Conservation (phyloP, 352 stramenopile genomes). For the Pilasporangium apinafurcum region DNA sequence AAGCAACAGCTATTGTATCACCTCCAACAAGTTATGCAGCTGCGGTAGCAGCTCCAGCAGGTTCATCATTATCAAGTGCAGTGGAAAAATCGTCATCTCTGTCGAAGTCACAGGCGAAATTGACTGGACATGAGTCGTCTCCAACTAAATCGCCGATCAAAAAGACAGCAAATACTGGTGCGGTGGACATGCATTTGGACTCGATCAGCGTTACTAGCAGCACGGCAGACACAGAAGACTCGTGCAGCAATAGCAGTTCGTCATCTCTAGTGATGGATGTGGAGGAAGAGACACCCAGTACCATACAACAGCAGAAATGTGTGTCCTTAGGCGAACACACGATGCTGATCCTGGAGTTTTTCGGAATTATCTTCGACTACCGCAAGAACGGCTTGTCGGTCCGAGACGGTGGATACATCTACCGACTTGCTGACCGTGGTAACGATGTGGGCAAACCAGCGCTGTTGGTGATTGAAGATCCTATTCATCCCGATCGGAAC, state of each 20-base stretch:
- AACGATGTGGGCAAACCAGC: constrained; percentile 49
- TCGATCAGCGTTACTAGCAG: constrained; percentile 70
- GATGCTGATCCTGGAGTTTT: constrained; percentile 81
- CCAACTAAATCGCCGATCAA: too few relatives aligned
- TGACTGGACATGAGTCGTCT: too few relatives aligned
- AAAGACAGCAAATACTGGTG: neutral
- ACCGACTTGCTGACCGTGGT: constrained; percentile 56
- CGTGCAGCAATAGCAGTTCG: constrained; percentile 34
- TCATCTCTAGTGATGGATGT: constrained; percentile 54
- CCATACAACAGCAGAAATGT: constrained; percentile 2
- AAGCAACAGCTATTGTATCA: constrained; percentile 6
- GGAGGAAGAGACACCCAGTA: too few relatives aligned
- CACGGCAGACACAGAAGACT: constrained; percentile 78
- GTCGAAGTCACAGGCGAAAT: constrained; percentile 2
- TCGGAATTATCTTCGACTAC: constrained; percentile 83
- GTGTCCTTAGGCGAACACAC: constrained; percentile 66
- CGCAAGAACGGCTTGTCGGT: constrained; percentile 79
- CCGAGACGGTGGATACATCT: constrained; percentile 82
- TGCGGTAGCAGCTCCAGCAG: constrained; percentile 35
- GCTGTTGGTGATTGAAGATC: constrained; percentile 86
- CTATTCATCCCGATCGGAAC: constrained; percentile 84
- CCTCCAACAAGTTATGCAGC: constrained; percentile 62
- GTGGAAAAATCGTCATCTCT: neutral
- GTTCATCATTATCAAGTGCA: constrained; percentile 4
- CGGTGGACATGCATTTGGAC: constrained; percentile 24